Base-by-base conservation (phyloP, 2,329 filamentous ascomycete genomes). In the Ceratocystis huliohia region DNA sequence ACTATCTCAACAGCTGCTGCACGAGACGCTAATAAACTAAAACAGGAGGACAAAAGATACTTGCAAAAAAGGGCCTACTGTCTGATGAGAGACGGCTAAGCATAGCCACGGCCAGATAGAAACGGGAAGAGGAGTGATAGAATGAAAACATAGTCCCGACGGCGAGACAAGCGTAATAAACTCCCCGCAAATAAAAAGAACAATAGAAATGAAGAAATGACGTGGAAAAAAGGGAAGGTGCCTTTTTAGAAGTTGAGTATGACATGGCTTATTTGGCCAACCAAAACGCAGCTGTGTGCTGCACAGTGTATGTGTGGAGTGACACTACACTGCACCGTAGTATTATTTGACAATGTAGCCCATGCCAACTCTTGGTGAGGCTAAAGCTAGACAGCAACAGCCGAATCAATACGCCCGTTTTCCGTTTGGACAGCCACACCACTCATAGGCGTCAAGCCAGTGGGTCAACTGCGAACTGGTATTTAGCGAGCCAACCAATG, bases 1-100 rank as follows among this genome's bases (percentile, higher is more conserved):
- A n/a, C 25, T 28, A 57, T 57, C 37, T 41, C 53, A 57, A 57
- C 53, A 57, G 33, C 25, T 57, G 53, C 22, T 57, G 53, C 25
- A 57, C 25, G 15, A 57, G 53, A 57, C 53, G 53, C 25, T 28
- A 57, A 57, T 30, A 57, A 57, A 30, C 22, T 30, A 57, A 57
- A 13, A 41, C 37, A 41, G 37, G 37, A 3, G 37, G 37, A 13
- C 22, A 57, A 28, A 57, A 56, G n/a, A 57, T 28, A 57, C 46
- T 41, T 13, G n/a, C 8, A 50, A 50, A 57, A 56, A 57, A 30
- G 13, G 20, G 53, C 53, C 53, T 57, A 17, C 25, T 30, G 25
- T 15, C 22, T 28, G 25, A 57, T 17, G 53, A 50, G 37, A 41
- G 37, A 41, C 37, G 46, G 37, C 37, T 50, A n/a, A 57, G 22